Evolutionary conservation across 2,329 filamentous ascomycete genomes (phyloP), one percentile per base, ranked within the genome.

Genomic region (Ophiostoma fasciatum): DNA sequence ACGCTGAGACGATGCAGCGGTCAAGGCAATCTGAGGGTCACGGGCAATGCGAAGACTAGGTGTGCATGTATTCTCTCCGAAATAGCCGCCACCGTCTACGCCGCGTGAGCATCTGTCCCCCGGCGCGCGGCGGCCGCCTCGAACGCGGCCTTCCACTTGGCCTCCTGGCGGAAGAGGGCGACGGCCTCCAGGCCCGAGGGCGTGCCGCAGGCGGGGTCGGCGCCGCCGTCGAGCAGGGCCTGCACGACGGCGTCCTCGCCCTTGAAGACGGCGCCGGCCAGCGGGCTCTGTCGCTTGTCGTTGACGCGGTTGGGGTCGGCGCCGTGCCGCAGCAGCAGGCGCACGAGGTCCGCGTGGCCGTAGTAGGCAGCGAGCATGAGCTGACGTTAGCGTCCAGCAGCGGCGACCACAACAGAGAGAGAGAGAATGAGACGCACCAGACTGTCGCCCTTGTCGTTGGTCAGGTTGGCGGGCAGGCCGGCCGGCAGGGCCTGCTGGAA

Each of bases 341-440:
- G 61, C 19, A 77, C 73, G 0, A 79, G 63, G 0, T 67, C 60
- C 2, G 66, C 61, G 37, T 82, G 73, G 10, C 77, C 77, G 45
- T 82, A 68, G 47, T 83, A 83, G 0, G 76, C 66, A 0, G 78
- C 72, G 1, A 84, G 66, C 79, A 84, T 84, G 40, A 83, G 60
- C 70, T 74, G 34, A 34, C 15, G 14, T 20, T 15, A 2, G 5
- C 3, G 2, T 7, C 7, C 6, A 19, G 19, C 21, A 18, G 5
- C 13, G 15, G 27, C 19, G 4, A 5, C 37, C 13, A 22, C 22
- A 31, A 38, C 27, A 29, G n/a, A 30, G 28, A 29, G n/a, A 30
- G 3, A 3, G 12, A 10, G 21, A 21, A 17, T 17, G 13, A 8
- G 4, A 45, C 62, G 29, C 60, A 74, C 69, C 41, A 83, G 54